Evolutionary conservation across 768 basidiomycete genomes (phyloP).

Genomic region (Megacollybia marginata): DNA sequence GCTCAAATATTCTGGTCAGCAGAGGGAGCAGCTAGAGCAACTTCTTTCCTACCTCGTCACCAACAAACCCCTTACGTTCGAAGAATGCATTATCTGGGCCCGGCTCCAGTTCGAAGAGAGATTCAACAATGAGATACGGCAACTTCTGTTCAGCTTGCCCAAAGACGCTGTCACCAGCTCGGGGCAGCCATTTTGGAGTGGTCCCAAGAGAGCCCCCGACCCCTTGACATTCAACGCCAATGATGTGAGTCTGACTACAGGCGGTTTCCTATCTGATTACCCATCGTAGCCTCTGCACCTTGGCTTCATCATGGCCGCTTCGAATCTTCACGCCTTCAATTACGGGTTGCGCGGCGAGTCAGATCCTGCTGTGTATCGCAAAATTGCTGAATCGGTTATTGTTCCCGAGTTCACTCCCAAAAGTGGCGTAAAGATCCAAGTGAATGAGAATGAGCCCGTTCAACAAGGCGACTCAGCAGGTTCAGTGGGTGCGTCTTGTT

Average conservation of each 20-base stretch:
- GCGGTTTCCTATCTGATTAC: constrained; percentile 5
- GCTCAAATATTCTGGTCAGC: constrained; percentile 87
- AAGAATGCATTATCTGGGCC: constrained; percentile 97
- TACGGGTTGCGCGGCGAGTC: constrained; percentile 91
- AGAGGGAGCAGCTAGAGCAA: constrained; percentile 82
- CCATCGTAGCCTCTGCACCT: constrained; percentile 68
- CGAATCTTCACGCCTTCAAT: constrained; percentile 96
- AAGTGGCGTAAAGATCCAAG: constrained; percentile 87
- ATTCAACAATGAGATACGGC: constrained; percentile 89
- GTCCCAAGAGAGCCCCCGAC: constrained; percentile 95
- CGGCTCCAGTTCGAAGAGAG: constrained; percentile 91
- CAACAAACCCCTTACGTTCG: constrained; percentile 90
- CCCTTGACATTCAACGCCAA: constrained; percentile 79
- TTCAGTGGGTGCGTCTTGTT: constrained; percentile 25
- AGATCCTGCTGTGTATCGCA: constrained; percentile 74
- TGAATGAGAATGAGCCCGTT: constrained; percentile 88
- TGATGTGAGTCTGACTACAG: constrained; percentile 53
- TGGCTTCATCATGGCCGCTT: constrained; percentile 83
- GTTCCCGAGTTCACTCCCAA: constrained; percentile 92
- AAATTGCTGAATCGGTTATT: constrained; percentile 72
- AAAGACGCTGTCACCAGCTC: constrained; percentile 88
- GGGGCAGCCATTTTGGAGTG: constrained; percentile 98
- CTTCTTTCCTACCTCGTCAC: constrained; percentile 86
- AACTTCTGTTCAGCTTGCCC: constrained; percentile 88
- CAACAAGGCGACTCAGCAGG: constrained; percentile 36